Base-by-base conservation (phyloP, 371 early-diverging fungal species). In the Cokeromyces recurvatus region DNA sequence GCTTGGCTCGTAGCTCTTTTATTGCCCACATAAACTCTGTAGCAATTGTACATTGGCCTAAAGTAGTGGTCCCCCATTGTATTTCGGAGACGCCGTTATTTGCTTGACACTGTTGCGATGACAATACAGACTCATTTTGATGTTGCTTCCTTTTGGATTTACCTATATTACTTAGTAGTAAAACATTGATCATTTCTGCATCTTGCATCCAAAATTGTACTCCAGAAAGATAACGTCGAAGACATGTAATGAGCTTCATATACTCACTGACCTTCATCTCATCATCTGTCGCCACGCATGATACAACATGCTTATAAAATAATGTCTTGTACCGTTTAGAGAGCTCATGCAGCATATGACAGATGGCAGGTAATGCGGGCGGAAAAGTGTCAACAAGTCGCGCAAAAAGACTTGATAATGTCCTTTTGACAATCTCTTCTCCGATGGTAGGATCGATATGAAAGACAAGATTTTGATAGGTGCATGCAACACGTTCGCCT, bases 121-220 rank as follows among this genome's bases (percentile, higher is more conserved):
- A 6, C 7, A n/a, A n/a, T 5, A 15, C 14, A 4, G 14, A 14
- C 4, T 9, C 14, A 11, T 15, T 34, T 22, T 45, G 46, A 1
- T 21, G 46, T 46, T 42, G 36, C 31, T 43, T 37, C 38, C 32
- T 57, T 49, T 35, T 46, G 5, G 41, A 20, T 20, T 40, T n/a
- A 2, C 78, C 78, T 7, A 81, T 64, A 51, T 84, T 81, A 19
- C 81, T 82, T 44, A 84, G 57, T 4, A 79, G 56, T 15, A 84
- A 52, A 3, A 81, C 81, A 47, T 68, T 74, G 37, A 84, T 75
- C 78, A 84, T 74, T 38, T 82, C 84, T 1, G 69, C 64, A 54
- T 84, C 84, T n/a, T 71, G 68, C 82, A 84, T 82, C 63, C 77
- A 84, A 23, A 79, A 57, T 43, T 82, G 79, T 15, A 84, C 79